Conservation (phyloP, 805 yeast species). For the Wickerhamomyces chambardii region DNA sequence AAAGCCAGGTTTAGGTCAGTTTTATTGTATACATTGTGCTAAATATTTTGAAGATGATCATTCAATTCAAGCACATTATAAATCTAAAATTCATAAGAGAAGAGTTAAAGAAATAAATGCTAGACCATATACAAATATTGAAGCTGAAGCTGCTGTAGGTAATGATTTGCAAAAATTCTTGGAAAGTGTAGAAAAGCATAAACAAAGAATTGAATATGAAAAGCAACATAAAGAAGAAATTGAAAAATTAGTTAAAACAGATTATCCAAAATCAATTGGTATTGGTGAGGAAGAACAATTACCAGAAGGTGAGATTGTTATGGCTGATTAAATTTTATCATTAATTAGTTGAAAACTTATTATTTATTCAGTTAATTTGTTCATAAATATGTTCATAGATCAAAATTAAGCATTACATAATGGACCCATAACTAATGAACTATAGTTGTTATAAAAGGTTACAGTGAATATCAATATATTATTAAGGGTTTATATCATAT, state of each 20-base stretch:
- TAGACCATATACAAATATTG: slow-evolving; percentile 81
- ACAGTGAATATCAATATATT: too few species aligned
- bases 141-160: slow-evolving; percentile 90
- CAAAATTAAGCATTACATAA: too few species aligned
- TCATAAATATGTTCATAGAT: too few species aligned
- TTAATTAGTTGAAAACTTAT: too few species aligned
- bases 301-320: slow-evolving; percentile 1
- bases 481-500: too few species aligned
- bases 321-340: not conserved
- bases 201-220: slow-evolving; percentile 38
- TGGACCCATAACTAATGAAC: too few species aligned
- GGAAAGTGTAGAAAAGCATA: slow-evolving; percentile 52
- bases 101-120: slow-evolving; percentile 66
- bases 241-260: slow-evolving; percentile 16
- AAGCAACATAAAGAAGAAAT: slow-evolving; percentile 33
- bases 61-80: slow-evolving; percentile 65
- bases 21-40: slow-evolving; percentile 91
- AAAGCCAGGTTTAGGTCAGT: slow-evolving; percentile 91
- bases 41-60: slow-evolving; percentile 76
- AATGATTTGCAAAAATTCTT: slow-evolving; percentile 59
- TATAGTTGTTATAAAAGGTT: too few species aligned
- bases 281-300: slow-evolving; percentile 6
- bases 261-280: slow-evolving; percentile 21
- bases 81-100: slow-evolving; percentile 78
- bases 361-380: too few species aligned